A percentile compares a stretch with the other conserved stretches of the same genome.
Evolutionary conservation across 169 alveolate genomes (phyloP).

Genomic region (Cryptosporidium muris): DNA sequence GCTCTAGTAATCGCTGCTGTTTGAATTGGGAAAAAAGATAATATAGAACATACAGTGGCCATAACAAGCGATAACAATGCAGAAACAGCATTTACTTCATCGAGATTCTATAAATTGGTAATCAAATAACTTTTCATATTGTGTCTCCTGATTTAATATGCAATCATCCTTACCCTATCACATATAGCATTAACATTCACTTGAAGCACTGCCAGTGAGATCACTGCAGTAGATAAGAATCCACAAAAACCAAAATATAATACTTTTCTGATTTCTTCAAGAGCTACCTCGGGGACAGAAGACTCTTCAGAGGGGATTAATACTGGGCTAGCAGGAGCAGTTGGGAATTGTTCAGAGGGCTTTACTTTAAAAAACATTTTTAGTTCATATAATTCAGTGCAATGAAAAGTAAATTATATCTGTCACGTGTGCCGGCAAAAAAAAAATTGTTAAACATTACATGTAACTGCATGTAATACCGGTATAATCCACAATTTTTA

Average conservation of each 20-base stretch:
- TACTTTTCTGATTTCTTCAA: slow-evolving; percentile 17
- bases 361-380: slow-evolving; percentile 60
- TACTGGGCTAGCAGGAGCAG: slow-evolving; percentile 68
- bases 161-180: slow-evolving; percentile 29
- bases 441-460: not conserved
- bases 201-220: slow-evolving; percentile 54
- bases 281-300: slow-evolving; percentile 3
- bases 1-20: slow-evolving; percentile 7
- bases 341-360: slow-evolving; percentile 32
- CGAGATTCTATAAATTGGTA: slow-evolving; percentile 27
- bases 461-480: not conserved
- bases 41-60: slow-evolving; percentile 33
- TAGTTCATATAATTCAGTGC: not conserved
- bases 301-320: slow-evolving; percentile 4
- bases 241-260: slow-evolving; percentile 54
- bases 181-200: slow-evolving; percentile 37
- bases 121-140: not conserved
- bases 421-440: too few relatives aligned
- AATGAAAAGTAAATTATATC: too few relatives aligned
- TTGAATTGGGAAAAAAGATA: slow-evolving; percentile 44
- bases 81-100: slow-evolving; percentile 57
- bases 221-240: slow-evolving; percentile 27
- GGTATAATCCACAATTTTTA: not conserved
- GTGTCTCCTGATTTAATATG: not conserved
- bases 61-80: slow-evolving; percentile 53